phyloP scores from a whole-genome alignment of 305 asterid species.

The Fraxinus greggii region DNA sequence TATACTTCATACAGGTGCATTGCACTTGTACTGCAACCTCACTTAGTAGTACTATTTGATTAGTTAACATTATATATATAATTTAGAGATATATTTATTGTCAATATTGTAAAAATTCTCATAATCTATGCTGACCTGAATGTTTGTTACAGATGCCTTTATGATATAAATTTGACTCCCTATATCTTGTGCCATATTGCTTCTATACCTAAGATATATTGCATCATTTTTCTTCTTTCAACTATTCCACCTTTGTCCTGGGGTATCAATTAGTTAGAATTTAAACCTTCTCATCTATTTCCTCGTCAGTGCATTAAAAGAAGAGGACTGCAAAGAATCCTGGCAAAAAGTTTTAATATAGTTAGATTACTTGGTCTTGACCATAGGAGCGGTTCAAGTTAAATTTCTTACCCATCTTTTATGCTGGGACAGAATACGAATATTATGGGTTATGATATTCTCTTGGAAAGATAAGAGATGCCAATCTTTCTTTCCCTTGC shows the following conservation, averaged over 20 bases:
- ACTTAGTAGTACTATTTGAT: constrained; percentile 20
- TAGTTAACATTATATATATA: neutral
- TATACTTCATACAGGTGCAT: constrained; percentile 80
- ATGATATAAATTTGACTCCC: neutral
- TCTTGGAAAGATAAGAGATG: neutral
- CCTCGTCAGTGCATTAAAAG: neutral
- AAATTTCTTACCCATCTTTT: neutral
- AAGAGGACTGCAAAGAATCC: neutral
- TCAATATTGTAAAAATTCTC: constrained; percentile 6
- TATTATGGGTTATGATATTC: neutral
- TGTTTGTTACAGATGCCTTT: constrained; percentile 13
- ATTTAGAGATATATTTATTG: neutral
- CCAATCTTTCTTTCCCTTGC: neutral
- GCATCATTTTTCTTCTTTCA: constrained; percentile 1
- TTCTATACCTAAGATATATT: neutral
- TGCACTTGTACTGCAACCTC: constrained; percentile 16
- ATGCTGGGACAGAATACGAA: neutral
- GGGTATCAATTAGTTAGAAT: constrained; percentile 7
- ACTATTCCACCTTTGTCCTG: neutral
- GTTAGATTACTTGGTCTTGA: neutral
- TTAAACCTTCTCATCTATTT: constrained; percentile 6
- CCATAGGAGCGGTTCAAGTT: neutral
- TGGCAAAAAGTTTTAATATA: neutral
- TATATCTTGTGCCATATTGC: neutral
- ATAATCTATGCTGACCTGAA: constrained; percentile 8